These are phyloP conservation scores for Saccharomyces hybrid DNA, from an alignment of 1,139 yeast genomes.

Conservation along the genomic window DNA sequence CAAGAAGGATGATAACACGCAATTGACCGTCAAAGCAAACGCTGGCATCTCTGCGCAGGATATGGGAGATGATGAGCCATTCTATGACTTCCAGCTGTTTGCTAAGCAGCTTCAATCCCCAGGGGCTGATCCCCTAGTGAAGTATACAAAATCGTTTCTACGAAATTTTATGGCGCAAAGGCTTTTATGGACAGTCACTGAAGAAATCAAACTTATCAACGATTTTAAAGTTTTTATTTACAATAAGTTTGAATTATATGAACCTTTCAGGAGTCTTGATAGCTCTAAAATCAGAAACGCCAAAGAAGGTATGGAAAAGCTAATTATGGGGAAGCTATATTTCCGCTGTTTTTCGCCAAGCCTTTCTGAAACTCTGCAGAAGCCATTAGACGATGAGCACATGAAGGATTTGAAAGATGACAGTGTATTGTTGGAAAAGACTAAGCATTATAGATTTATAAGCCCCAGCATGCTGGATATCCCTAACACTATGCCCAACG, in stretches of 20 bases:
- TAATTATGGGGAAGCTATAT: constrained; percentile 82
- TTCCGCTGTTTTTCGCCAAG: constrained; percentile 76
- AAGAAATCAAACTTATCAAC: constrained; percentile 64
- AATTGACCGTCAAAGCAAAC: background rate
- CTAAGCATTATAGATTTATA: constrained; percentile 66
- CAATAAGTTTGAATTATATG: constrained; percentile 54
- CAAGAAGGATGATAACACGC: background rate
- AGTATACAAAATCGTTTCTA: constrained; percentile 75
- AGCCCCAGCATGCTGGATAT: constrained; percentile 76
- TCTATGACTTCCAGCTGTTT: constrained; percentile 69
- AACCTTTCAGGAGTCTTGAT: constrained; percentile 69
- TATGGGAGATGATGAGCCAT: constrained; percentile 12
- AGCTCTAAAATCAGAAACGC: constrained; percentile 61
- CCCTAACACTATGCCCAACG: constrained; percentile 37
- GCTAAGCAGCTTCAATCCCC: constrained; percentile 62
- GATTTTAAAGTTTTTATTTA: constrained; percentile 71
- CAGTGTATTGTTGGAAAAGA: constrained; percentile 44
- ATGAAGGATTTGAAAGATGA: constrained; percentile 61
- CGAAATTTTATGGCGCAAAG: constrained; percentile 64
- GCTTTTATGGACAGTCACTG: constrained; percentile 54
- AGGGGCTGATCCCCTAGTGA: constrained; percentile 81
- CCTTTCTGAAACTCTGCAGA: constrained; percentile 37
- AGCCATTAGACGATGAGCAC: constrained; percentile 41
- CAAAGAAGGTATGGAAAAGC: constrained; percentile 85
- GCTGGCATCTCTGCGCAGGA: background rate